Base-by-base conservation (phyloP, 768 basidiomycete genomes). In the Mycena pura region DNA sequence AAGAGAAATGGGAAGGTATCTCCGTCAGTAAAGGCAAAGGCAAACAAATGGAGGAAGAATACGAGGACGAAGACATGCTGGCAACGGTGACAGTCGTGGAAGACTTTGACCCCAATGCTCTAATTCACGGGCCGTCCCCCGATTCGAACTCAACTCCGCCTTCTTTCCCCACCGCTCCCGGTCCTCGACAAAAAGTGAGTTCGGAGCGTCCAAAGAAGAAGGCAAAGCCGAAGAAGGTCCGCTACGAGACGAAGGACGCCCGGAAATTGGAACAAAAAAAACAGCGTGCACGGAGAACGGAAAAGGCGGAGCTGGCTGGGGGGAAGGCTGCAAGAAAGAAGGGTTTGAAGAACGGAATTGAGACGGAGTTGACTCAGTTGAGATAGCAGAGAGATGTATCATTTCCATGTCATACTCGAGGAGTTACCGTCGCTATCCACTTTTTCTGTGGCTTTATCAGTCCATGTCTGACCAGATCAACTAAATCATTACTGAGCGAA, bases 11-110 rank as follows among this genome's bases (percentile, higher is more conserved):
- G 80, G 53, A 65, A 14, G 85, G 84, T 22, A 77, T 84, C 54
- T 68, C 70, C 22, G 73, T 13, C 66, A 70, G 44, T 57, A 71
- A 38, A 66, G 68, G 32, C 65, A 72, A 67, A 67, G 75, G 70
- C 59, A 75, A 71, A 63, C 75, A 81, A 69, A 78, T 81, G 51
- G 87, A 88, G 55, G 84, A 86, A 71, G 89, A 91, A 71, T 96
- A 87, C 65, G 89, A 92, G 67, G 89, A 90, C 65, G 93, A 94
- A 68, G 89, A 95, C 69, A 84, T 89, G 61, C 81, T 92, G 29
- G 93, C 95, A 43, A 93, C 91, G 17, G 95, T 97, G 43, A 95
- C 94, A 15, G 88, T 97, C 48, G 88, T 93, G 14, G 93, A 97
- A 71, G 93, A 97, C 72, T 93, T 96, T 72, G 93, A 96, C 72